Percentiles rank a stretch among this genome's conserved stretches.
phyloP scores from a whole-genome alignment of 805 yeast species.

The Yamadazyma tumulicola region DNA sequence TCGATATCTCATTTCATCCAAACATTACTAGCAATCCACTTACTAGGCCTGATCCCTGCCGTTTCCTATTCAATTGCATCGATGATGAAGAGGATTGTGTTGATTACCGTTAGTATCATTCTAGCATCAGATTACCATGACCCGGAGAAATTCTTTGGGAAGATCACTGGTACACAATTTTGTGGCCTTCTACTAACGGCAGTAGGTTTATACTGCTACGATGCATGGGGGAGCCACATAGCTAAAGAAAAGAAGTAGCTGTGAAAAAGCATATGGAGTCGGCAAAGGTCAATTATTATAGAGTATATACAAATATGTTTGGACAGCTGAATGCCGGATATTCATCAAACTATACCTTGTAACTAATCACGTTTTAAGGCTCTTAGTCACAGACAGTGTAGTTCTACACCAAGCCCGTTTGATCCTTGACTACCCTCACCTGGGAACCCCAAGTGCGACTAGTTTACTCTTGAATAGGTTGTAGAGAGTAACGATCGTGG shows the following conservation, averaged over 20 bases:
- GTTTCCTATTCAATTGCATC: constrained; percentile 84
- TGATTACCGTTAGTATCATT: constrained; percentile 71
- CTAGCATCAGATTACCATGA: constrained; percentile 44
- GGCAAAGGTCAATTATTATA: too few relatives aligned
- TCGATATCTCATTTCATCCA: constrained; percentile 79
- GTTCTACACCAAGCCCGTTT: constrained; percentile 36
- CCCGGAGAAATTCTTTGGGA: constrained; percentile 23
- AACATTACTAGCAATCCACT: constrained; percentile 75
- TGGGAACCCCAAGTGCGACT: constrained; percentile 18
- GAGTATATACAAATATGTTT: constrained; percentile 20
- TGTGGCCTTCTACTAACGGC: constrained; percentile 50
- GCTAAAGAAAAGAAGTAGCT: constrained; percentile 1
- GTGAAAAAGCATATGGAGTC: not conserved
- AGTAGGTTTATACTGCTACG: constrained; percentile 59
- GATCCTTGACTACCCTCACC: constrained; percentile 37
- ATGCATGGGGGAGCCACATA: constrained; percentile 51
- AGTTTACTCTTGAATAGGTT: constrained; percentile 47
- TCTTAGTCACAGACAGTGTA: not conserved
- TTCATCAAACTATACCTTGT: constrained; percentile 15
- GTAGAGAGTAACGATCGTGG: constrained; percentile 47
- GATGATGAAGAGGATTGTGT: constrained; percentile 82
- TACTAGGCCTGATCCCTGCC: constrained; percentile 77
- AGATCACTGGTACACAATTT: constrained; percentile 43
- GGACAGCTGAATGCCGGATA: constrained; percentile 43
- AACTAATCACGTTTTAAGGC: constrained; percentile 3